Evolutionary conservation across 441 rosid species (phyloP).

Genomic region (Pelargonium australe): DNA sequence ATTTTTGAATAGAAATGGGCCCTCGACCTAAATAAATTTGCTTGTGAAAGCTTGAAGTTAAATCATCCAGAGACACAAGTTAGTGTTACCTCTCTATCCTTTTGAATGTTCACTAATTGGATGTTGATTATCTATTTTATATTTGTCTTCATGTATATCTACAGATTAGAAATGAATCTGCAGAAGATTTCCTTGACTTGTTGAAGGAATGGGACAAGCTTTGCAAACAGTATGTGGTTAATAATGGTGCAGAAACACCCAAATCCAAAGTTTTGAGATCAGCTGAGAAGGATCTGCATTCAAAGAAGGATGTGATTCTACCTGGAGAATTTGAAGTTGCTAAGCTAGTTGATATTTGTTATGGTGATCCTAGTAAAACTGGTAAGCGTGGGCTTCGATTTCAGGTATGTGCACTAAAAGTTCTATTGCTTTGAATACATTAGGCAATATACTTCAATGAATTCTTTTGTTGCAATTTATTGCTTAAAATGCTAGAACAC

Average conservation of each 20-base stretch:
- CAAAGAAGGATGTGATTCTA: constrained; percentile 20
- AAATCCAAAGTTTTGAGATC: neutral
- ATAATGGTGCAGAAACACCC: neutral
- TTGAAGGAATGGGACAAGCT: neutral
- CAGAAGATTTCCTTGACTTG: neutral
- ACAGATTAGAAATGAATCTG: neutral
- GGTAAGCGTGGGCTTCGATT: constrained; percentile 35
- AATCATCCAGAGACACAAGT: constrained; percentile 68
- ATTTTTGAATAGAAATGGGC: constrained; percentile 53
- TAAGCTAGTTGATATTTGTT: constrained; percentile 39
- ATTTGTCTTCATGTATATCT: constrained; percentile 14
- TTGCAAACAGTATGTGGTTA: neutral
- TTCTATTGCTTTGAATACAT: neutral
- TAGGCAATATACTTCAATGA: neutral
- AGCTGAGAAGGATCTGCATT: constrained; percentile 17
- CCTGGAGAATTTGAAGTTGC: constrained; percentile 48
- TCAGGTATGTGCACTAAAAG: constrained; percentile 31
- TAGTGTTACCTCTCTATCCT: neutral
- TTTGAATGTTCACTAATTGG: neutral
- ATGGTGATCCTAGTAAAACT: constrained; percentile 41
- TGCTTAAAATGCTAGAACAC: neutral
- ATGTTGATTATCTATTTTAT: neutral
- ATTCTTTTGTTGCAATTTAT: neutral
- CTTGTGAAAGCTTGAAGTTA: constrained; percentile 45
- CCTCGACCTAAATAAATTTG: constrained; percentile 51